phyloP scores from a whole-genome alignment of 805 yeast species.

The Candida corydali region DNA sequence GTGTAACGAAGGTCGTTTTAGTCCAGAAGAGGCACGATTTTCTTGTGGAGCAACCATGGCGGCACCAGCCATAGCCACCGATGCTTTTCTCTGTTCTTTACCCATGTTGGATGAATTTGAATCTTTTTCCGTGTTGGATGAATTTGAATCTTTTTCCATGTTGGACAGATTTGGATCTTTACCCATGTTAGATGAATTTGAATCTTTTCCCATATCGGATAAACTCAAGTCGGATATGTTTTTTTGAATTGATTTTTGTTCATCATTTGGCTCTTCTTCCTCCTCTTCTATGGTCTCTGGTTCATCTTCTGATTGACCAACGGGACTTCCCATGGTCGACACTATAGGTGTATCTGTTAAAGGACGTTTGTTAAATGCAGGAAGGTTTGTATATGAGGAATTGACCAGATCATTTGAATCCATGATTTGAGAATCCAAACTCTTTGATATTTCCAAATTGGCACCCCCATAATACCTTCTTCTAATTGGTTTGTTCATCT shows the following conservation, averaged over 20 bases:
- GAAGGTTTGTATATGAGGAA: conserved; percentile 22
- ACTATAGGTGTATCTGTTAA: conserved; percentile 70
- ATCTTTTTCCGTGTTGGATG: too few species aligned
- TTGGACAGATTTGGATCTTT: too few species aligned
- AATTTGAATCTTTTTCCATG: conserved; percentile 4
- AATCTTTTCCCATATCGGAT: conserved; percentile 25
- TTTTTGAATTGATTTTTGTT: conserved; percentile 15
- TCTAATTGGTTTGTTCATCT: conserved; percentile 5
- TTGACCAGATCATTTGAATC: conserved; percentile 10
- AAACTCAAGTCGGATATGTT: conserved; percentile 39
- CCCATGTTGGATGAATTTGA: too few species aligned
- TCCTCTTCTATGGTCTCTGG: conserved; percentile 14
- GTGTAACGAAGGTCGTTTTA: conserved; percentile 1
- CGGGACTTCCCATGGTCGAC: conserved; percentile 55
- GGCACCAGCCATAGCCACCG: conserved; percentile 1
- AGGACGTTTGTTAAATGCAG: conserved; percentile 68
- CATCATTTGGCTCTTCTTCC: conserved; percentile 10
- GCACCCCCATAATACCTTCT: conserved; percentile 8
- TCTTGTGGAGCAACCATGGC: conserved; percentile 5
- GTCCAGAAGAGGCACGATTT: background rate
- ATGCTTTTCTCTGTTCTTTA: background rate
- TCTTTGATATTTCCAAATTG: conserved; percentile 10
- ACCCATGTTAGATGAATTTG: too few species aligned
- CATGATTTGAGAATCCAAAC: conserved; percentile 13
- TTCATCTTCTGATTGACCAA: conserved; percentile 23